phyloP scores from a whole-genome alignment of 2,329 filamentous ascomycete genomes.

The Apiospora marii region DNA sequence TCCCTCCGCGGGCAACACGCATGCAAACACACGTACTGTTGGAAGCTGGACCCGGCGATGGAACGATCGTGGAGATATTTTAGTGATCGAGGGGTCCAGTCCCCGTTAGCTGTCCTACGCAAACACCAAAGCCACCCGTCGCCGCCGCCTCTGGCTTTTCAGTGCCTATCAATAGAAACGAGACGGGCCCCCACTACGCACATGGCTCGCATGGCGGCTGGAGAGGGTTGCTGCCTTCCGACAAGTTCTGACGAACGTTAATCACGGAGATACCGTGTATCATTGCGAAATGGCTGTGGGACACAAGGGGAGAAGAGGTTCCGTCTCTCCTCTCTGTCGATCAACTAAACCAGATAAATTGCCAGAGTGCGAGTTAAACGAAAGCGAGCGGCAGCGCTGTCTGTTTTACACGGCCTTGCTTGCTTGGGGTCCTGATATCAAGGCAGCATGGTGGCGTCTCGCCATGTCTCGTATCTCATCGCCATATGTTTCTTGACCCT shows the following conservation, averaged over 20 bases:
- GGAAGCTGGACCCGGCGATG: slow-evolving; percentile 13
- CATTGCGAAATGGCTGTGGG: background rate
- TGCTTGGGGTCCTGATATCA: background rate
- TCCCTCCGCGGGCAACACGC: background rate
- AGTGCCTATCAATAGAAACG: background rate
- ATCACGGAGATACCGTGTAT: background rate
- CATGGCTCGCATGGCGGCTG: slow-evolving; percentile 4
- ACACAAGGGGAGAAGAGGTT: background rate
- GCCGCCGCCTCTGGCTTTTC: background rate
- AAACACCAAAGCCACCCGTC: slow-evolving; percentile 16
- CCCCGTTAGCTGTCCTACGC: background rate
- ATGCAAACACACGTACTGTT: background rate
- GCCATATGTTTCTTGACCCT: background rate
- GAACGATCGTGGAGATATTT: background rate
- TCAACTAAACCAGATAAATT: background rate
- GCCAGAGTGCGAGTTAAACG: background rate
- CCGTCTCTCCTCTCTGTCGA: background rate
- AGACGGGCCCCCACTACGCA: background rate
- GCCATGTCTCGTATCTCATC: background rate
- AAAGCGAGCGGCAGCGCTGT: background rate
- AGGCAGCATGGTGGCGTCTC: background rate
- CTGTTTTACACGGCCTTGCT: background rate
- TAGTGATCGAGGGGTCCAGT: background rate
- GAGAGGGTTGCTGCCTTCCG: background rate
- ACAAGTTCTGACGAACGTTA: background rate